Evolutionary conservation across 2,329 filamentous ascomycete genomes (phyloP), one percentile per base, ranked within the genome.

Genomic region (Ophiostoma montium): DNA sequence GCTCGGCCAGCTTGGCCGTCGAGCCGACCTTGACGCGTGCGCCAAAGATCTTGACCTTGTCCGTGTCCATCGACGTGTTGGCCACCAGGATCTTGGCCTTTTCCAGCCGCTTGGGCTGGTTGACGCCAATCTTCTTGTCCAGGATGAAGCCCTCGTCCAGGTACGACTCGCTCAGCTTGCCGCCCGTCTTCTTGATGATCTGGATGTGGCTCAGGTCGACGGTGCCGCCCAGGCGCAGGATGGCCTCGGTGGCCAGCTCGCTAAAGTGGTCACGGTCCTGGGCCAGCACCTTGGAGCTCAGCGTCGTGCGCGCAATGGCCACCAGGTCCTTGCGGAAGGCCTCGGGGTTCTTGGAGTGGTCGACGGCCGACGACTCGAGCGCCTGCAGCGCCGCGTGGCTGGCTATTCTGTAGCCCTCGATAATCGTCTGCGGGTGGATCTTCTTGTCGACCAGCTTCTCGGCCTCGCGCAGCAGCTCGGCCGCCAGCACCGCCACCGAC

Each of bases 41-140:
- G 55, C 92, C 92, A 60, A 98, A 98, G 61, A 98, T 96, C 77
- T 98, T 98, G 71, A 98, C 86, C 75, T 98, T 98, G 70, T 98
- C 92, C 33, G 92, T 98, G 68, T 98, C 92, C 92, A 98, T 98
- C 12, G 89, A 85, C 10, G 92, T 98, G 70, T 98, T 98, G 55
- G 92, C 92, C 19, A 98, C 86, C 50, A 98, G 70, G 57, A 98
- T 98, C 73, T 96, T 98, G 57, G 90, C 92, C 65, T 98, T 96
- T 67, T 96, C 90, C 61, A 98, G 73, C 52, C 88, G 77, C 75
- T 96, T 96, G 49, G 92, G 92, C 68, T 98, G 92, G 72, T 96
- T 96, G 51, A 96, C 90, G 57, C 92, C 92, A 57, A 98, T 95
- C 71, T 90, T 94, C 78, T 98, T 98, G 72, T 98, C 92, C 49